Conservation (phyloP, 257 asterid genomes). For the Nicotiana knightiana region DNA sequence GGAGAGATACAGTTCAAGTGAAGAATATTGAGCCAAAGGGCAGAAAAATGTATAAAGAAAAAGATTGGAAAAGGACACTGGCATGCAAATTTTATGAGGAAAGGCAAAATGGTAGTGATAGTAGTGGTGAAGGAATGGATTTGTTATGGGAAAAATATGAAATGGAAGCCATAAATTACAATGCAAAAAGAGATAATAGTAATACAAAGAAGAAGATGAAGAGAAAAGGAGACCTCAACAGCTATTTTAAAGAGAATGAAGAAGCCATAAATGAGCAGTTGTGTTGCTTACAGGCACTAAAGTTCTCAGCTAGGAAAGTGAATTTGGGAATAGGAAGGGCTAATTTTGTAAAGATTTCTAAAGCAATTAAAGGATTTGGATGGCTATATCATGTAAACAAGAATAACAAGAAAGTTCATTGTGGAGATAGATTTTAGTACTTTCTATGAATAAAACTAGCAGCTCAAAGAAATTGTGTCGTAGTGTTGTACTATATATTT, state of each 20-base stretch:
- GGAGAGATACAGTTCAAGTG: slow-evolving; percentile 12
- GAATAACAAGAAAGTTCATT: slow-evolving; percentile 84
- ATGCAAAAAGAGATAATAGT: neutral
- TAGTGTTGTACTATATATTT: neutral
- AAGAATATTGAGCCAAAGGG: neutral
- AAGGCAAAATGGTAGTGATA: neutral
- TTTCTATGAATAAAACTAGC: neutral
- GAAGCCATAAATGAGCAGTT: slow-evolving; percentile 31
- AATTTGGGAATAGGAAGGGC: slow-evolving; percentile 67
- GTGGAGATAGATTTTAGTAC: slow-evolving; percentile 34
- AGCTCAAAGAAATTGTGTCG: neutral
- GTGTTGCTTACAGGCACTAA: slow-evolving; percentile 77
- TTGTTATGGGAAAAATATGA: slow-evolving; percentile 75
- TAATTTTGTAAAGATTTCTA: slow-evolving; percentile 57
- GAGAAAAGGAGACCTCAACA: neutral
- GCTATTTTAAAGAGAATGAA: slow-evolving; percentile 2
- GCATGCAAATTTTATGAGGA: slow-evolving; percentile 48
- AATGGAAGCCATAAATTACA: slow-evolving; percentile 22
- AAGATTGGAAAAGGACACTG: slow-evolving; percentile 75
- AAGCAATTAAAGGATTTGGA: slow-evolving; percentile 75
- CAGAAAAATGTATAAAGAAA: slow-evolving; percentile 43
- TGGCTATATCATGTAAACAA: slow-evolving; percentile 59
- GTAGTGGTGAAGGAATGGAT: slow-evolving; percentile 12
- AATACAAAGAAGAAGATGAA: neutral
- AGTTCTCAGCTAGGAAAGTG: slow-evolving; percentile 70